Evolutionary conservation across 768 basidiomycete species (phyloP).

Genomic region (Phanerochaete carnosa): DNA sequence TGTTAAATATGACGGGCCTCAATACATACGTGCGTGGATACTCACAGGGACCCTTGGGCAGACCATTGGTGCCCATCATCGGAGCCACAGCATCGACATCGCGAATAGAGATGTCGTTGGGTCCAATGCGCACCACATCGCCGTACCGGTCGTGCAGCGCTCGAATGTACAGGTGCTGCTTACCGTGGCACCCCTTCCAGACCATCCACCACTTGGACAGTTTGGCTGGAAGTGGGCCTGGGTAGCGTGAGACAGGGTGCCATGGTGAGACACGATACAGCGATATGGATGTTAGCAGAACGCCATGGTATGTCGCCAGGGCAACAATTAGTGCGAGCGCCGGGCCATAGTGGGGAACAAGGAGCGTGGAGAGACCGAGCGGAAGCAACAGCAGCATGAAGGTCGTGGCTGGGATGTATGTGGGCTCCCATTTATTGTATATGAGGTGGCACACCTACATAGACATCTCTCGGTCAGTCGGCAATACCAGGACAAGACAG

Average conservation of each 20-base stretch:
- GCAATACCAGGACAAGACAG: no score
- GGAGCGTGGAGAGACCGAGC: not conserved
- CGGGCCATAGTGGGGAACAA: not conserved
- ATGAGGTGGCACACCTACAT: not conserved
- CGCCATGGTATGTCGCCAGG: not conserved
- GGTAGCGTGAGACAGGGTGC: slow-evolving; percentile 51
- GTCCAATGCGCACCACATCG: slow-evolving; percentile 34
- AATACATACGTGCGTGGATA: not conserved
- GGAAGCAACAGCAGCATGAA: not conserved
- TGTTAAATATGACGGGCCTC: slow-evolving; percentile 22
- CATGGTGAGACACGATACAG: slow-evolving; percentile 48
- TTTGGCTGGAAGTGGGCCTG: slow-evolving; percentile 43
- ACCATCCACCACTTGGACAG: slow-evolving; percentile 39
- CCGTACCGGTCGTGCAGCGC: slow-evolving; percentile 32
- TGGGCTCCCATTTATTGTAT: slow-evolving; percentile 3
- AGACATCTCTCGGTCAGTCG: no score
- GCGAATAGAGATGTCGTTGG: no score
- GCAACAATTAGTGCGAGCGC: not conserved
- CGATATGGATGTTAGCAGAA: slow-evolving; percentile 7
- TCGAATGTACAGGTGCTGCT: slow-evolving; percentile 26
- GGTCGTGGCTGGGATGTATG: not conserved
- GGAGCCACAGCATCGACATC: slow-evolving; percentile 10
- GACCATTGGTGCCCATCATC: slow-evolving; percentile 11
- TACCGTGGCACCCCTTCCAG: slow-evolving; percentile 34
- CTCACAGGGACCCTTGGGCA: slow-evolving; percentile 15